Evolutionary conservation across 2,329 filamentous ascomycete species (phyloP), one percentile per base, ranked within the genome.

Genomic region (Beauveria pseudobassiana): DNA sequence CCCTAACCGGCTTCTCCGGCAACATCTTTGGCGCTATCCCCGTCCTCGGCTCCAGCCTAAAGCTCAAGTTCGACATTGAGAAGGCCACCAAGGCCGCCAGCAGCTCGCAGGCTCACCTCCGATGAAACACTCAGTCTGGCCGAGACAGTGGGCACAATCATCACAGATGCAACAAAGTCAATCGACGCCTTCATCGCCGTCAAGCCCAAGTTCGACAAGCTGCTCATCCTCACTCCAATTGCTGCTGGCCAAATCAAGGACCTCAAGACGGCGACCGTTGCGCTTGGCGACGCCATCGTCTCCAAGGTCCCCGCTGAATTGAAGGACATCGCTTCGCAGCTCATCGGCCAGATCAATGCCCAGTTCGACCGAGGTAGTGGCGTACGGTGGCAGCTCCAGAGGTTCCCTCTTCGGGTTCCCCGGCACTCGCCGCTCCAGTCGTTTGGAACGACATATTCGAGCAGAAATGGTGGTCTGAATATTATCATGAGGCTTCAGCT

Each of bases 161-260:
- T 43, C 45, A 30, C 24, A 5, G 50, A 55, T 26, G 43, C 59
- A 5, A 56, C 50, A 0, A 43, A 46, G 10, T 56, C 50, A 1
- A 61, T 61, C 34, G 59, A 61, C 28, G 51, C 59, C 24, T 49
- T 61, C 28, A 61, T 61, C 34, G 50, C 50, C 4, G 59, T 34
- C 22, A 61, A 61, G 52, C 59, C 59, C 51, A 48, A 55, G 34
- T 61, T 61, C 42, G 59, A 61, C 45, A 61, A 61, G 59, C 43
- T 61, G 2, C 8, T 16, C 22, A 56, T 61, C 18, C 51, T 61
- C 18, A 61, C 40, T 8, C 59, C 59, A 9, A 61, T 61, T 5
- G 51, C 59, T 9, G 6, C 42, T 9, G 59, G 59, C 22, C 59
- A 55, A 42, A 45, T 61, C n/a, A 61, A 61, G 30, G 30, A 18